Conservation (phyloP, 306 rosid species). For the Dryas alaskensis region DNA sequence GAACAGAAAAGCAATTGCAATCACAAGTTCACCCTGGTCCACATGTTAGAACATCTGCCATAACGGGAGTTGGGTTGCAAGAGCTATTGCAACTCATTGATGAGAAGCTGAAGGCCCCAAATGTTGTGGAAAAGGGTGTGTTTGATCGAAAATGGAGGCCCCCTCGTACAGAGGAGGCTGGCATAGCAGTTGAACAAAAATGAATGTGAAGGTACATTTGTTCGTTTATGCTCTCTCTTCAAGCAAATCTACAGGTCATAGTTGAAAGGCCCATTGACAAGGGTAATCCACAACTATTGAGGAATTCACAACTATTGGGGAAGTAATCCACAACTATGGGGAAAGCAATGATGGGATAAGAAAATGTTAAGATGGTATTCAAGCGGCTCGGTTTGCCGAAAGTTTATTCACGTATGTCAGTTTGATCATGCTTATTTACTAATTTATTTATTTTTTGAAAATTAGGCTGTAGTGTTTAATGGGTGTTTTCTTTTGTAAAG, state of each 20-base stretch:
- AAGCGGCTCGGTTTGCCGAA: background rate
- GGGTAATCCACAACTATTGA: background rate
- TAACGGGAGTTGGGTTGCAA: conserved; percentile 74
- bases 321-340: background rate
- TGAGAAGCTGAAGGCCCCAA: conserved; percentile 49
- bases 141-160: conserved; percentile 83
- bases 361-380: background rate
- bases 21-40: conserved; percentile 42
- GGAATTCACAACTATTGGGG: background rate
- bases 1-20: conserved; percentile 22
- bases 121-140: conserved; percentile 46
- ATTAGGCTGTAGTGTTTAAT: background rate
- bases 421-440: background rate
- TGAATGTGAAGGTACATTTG: background rate
- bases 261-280: background rate
- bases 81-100: conserved; percentile 75
- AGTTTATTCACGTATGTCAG: background rate
- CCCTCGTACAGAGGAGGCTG: conserved; percentile 43
- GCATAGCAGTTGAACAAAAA: conserved; percentile 42
- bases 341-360: background rate
- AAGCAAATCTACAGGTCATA: background rate
- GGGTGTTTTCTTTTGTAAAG: no score
- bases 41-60: conserved; percentile 72
- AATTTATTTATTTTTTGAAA: no score
- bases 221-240: background rate